Evolutionary conservation across 148 eudicot species (phyloP).

Genomic region (Arbutus unedo): DNA sequence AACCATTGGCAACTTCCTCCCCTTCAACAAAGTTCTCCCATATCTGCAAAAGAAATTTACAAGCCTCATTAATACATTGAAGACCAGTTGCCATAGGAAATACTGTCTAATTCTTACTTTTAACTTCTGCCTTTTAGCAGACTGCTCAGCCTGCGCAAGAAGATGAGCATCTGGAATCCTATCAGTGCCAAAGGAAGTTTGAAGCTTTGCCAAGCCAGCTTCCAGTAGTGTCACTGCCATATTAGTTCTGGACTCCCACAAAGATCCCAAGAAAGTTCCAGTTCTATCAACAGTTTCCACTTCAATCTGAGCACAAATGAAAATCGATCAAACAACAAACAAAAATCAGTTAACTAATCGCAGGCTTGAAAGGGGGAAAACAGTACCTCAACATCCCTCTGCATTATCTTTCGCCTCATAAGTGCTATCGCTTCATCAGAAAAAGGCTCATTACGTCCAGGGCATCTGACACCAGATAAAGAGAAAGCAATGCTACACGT

Average conservation of each 20-base stretch:
- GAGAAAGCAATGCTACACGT: conserved; percentile 91
- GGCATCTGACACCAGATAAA: conserved; percentile 91
- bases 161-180: conserved; percentile 78
- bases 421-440: conserved; percentile 91
- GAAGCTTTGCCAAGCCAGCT: conserved; percentile 91
- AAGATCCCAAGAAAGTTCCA: conserved; percentile 89
- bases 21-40: conserved; percentile 97
- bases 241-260: conserved; percentile 79
- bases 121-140: conserved; percentile 82
- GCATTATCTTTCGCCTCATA: conserved; percentile 90
- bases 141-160: conserved; percentile 78
- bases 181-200: conserved; percentile 64
- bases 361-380: neutral
- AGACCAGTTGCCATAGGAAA: neutral
- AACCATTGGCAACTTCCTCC: conserved; percentile 68
- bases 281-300: conserved; percentile 95
- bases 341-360: neutral
- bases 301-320: conserved; percentile 57
- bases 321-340: neutral
- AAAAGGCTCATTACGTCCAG: conserved; percentile 82
- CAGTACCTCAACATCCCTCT: conserved; percentile 96
- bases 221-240: conserved; percentile 63
- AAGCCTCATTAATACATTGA: neutral
- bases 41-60: conserved; percentile 44
- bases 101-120: conserved; percentile 43